phyloP scores from a whole-genome alignment of 345 rosid genomes.

The Acer saccharum region DNA sequence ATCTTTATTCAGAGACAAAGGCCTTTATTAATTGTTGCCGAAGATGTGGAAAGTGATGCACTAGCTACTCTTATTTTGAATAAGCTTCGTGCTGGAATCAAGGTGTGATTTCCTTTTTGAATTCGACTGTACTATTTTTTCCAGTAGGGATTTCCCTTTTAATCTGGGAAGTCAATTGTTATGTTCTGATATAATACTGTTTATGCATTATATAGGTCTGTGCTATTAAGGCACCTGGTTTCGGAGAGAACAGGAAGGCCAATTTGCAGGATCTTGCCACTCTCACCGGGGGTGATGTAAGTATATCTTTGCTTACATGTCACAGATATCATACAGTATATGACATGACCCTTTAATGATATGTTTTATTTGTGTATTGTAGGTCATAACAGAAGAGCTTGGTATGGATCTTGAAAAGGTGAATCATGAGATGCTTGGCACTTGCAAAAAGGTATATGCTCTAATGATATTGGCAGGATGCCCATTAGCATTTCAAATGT shows the following conservation, averaged over 20 bases:
- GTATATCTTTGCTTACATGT: conserved; percentile 15
- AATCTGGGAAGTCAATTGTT: not conserved
- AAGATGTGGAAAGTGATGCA: conserved; percentile 95
- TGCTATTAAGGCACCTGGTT: conserved; percentile 97
- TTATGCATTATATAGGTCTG: conserved; percentile 56
- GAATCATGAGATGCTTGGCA: conserved; percentile 80
- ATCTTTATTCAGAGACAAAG: conserved; percentile 67
- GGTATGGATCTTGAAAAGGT: conserved; percentile 95
- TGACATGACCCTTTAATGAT: conserved; percentile 4
- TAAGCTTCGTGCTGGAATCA: conserved; percentile 95
- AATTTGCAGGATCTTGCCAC: conserved; percentile 81
- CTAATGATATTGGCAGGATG: not conserved
- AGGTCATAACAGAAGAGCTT: conserved; percentile 93
- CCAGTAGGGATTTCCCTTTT: not conserved
- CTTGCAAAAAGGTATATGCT: conserved; percentile 79
- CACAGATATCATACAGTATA: not conserved
- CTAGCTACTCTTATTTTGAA: conserved; percentile 83
- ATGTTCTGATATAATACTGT: conserved; percentile 5
- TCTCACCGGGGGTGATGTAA: conserved; percentile 90
- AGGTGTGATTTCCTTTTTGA: conserved; percentile 48
- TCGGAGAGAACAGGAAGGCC: conserved; percentile 95
- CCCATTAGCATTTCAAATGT: not conserved
- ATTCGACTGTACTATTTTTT: not conserved
- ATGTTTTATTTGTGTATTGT: conserved; percentile 12
- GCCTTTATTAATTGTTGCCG: conserved; percentile 86